A percentile compares a stretch with the other conserved stretches of the same genome.
Conservation (phyloP, 108 stramenopile genomes). For the Pelagomonas calceolata region DNA sequence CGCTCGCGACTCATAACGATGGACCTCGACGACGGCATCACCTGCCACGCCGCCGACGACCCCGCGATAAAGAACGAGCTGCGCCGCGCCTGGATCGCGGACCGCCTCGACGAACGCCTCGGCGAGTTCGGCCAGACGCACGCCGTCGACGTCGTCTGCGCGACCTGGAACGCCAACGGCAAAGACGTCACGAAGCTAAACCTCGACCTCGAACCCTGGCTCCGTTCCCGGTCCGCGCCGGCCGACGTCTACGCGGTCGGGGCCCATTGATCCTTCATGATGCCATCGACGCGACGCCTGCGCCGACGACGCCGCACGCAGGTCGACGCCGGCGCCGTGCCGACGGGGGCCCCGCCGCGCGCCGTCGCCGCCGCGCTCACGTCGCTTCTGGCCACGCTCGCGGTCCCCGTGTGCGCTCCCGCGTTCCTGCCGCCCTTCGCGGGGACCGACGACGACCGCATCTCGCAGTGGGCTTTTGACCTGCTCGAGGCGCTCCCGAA, state of each 20-base stretch:
- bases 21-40: too few relatives aligned
- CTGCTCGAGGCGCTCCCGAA: conserved; percentile 78
- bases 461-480: conserved; percentile 56
- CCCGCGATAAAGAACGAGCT: too few relatives aligned
- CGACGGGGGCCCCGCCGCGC: too few relatives aligned
- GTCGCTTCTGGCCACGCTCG: conserved; percentile 60
- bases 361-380: conserved; percentile 63
- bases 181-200: conserved; percentile 60
- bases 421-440: conserved; percentile 63
- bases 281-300: too few relatives aligned
- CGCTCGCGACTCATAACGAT: too few relatives aligned
- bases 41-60: too few relatives aligned
- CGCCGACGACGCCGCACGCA: too few relatives aligned
- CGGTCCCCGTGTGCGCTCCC: conserved; percentile 67
- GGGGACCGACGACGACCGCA: conserved; percentile 60
- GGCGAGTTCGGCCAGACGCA: conserved; percentile 21
- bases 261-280: too few relatives aligned
- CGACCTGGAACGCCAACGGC: conserved; percentile 98
- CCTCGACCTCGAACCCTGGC: conserved; percentile 65
- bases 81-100: too few relatives aligned
- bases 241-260: conserved; percentile 83
- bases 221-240: conserved; percentile 31
- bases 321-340: too few relatives aligned
- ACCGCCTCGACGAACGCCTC: too few relatives aligned
- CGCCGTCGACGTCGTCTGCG: conserved; percentile 54